Conservation (phyloP, 352 stramenopile species). For the Pelagophyceae sp. region DNA sequence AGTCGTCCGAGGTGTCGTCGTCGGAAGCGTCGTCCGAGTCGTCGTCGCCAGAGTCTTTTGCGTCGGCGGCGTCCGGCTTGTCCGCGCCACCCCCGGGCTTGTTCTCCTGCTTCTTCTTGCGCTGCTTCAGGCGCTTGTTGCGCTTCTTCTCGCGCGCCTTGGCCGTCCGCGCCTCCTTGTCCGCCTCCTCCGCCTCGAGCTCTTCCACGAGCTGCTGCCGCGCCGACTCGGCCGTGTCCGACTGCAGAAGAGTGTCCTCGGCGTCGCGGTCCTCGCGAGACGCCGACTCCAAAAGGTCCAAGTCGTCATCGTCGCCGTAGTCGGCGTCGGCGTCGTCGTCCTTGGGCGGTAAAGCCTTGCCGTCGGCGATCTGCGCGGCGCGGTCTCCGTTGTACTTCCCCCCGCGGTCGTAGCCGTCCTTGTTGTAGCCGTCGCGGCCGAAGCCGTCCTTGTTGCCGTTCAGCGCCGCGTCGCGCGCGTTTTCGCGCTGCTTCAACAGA, state of each 20-base stretch:
- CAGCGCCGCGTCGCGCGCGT: not conserved
- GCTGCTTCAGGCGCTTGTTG: slow-evolving; percentile 15
- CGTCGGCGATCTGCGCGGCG: not conserved
- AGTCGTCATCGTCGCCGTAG: not conserved
- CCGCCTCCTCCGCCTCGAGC: slow-evolving; percentile 18
- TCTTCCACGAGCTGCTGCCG: slow-evolving; percentile 11
- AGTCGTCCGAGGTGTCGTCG: not conserved
- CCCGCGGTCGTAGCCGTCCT: not conserved
- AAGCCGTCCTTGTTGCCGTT: not conserved
- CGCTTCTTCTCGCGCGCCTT: slow-evolving; percentile 17
- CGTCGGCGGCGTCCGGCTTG: not conserved
- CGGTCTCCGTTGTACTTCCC: not conserved
- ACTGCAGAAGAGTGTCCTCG: not conserved
- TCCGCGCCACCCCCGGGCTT: not conserved
- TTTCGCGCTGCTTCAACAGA: slow-evolving; percentile 17
- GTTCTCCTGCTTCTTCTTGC: not conserved
- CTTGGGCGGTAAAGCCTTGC: not conserved
- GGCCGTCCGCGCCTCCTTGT: slow-evolving; percentile 7
- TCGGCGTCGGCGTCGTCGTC: no score
- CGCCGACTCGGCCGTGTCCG: not conserved
- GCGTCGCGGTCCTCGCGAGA: no score
- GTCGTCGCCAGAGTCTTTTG: not conserved
- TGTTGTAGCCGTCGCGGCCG: not conserved
- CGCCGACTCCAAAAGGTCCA: no score
- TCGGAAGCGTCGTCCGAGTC: not conserved